phyloP scores from a whole-genome alignment of 106 monocot species.

The Allium cepa region DNA sequence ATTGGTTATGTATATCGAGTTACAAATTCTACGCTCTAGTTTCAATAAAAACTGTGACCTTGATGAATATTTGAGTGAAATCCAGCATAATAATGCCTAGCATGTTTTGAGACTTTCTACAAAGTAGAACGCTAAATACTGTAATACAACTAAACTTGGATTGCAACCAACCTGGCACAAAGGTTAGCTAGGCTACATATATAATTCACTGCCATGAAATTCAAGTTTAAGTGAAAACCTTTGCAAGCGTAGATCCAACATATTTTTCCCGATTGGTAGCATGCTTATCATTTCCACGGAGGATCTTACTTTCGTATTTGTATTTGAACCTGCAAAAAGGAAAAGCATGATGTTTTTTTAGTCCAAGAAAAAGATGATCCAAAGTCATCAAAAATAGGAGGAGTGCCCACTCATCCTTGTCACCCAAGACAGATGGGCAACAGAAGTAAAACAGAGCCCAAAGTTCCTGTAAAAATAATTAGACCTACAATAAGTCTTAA shows the following conservation, averaged over 20 bases:
- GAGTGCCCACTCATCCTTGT: constrained; percentile 67
- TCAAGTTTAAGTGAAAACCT: constrained; percentile 30
- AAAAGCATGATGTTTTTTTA: background rate
- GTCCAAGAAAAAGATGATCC: background rate
- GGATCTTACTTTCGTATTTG: constrained; percentile 73
- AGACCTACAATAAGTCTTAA: background rate
- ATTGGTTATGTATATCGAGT: too few species aligned
- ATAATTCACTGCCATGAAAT: background rate
- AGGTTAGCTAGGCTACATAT: background rate
- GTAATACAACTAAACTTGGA: too few species aligned
- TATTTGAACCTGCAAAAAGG: constrained; percentile 65
- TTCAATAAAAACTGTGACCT: too few species aligned
- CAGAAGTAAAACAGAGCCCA: constrained; percentile 97
- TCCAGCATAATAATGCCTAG: too few species aligned
- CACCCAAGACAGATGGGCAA: constrained; percentile 84
- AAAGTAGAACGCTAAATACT: too few species aligned
- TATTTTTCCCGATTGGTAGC: constrained; percentile 82
- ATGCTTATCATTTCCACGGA: constrained; percentile 87
- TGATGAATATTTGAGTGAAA: too few species aligned
- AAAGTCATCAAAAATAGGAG: background rate
- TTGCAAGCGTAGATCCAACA: constrained; percentile 88
- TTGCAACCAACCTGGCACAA: background rate
- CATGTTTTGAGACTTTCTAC: too few species aligned
- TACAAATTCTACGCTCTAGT: too few species aligned
- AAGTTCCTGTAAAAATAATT: constrained; percentile 52